phyloP scores from a whole-genome alignment of 495 filamentous ascomycete genomes.

The Tirmania nivea region DNA sequence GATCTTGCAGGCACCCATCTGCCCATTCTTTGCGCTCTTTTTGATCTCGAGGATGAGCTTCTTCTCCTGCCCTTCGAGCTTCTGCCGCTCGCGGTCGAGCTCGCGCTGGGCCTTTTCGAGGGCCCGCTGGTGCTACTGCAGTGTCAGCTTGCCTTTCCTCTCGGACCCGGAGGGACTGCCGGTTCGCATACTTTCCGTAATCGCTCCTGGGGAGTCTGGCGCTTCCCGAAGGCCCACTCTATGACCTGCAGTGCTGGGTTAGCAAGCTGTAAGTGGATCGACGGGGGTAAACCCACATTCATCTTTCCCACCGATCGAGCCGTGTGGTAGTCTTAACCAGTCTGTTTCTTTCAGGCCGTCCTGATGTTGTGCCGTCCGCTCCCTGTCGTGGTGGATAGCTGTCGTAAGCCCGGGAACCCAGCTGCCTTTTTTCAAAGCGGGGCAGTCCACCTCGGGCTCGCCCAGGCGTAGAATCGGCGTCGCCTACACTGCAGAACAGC shows the following conservation, averaged over 20 bases:
- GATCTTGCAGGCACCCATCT: constrained; percentile 89
- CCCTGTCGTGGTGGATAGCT: no score
- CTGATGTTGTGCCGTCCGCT: no score
- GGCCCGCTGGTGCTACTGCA: constrained; percentile 53
- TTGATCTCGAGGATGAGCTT: constrained; percentile 88
- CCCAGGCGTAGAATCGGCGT: no score
- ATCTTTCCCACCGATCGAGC: not conserved
- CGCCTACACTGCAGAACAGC: no score
- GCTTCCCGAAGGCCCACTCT: constrained; percentile 97
- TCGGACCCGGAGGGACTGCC: not conserved
- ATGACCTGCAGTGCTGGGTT: constrained; percentile 40
- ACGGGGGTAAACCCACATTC: not conserved
- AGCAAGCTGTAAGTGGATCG: not conserved
- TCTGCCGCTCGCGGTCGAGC: constrained; percentile 76
- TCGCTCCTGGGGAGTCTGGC: constrained; percentile 90
- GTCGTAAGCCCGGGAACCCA: no score
- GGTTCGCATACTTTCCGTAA: constrained; percentile 42
- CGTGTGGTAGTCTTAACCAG: no score
- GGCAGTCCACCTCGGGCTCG: no score
- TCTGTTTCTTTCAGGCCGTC: no score
- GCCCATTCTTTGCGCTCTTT: constrained; percentile 90
- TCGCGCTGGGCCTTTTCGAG: constrained; percentile 94
- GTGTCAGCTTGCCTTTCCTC: not conserved
- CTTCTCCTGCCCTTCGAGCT: constrained; percentile 96
- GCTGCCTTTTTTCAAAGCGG: no score